phyloP scores from a whole-genome alignment of 2,329 filamentous ascomycete species.

The Colletotrichum sp. region DNA sequence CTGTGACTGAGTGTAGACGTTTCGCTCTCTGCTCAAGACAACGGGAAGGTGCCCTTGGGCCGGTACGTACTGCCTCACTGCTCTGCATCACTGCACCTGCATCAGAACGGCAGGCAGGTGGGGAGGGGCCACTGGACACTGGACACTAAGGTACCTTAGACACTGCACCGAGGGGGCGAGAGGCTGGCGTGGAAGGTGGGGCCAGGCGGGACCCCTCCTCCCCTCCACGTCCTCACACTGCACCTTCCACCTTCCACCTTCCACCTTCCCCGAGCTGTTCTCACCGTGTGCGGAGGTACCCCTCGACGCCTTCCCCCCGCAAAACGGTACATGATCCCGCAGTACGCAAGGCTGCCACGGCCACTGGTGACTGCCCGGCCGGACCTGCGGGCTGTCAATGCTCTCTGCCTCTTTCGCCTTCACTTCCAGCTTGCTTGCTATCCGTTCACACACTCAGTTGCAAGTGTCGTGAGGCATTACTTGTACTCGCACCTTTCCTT shows the following conservation, averaged over 20 bases:
- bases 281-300: constrained; percentile 3
- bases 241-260: neutral
- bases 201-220: neutral
- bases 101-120: neutral
- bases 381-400: neutral
- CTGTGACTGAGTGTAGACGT: neutral
- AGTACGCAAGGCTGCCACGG: neutral
- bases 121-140: neutral
- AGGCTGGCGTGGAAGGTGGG: constrained; percentile 11
- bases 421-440: neutral
- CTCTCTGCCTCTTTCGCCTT: neutral
- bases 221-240: neutral
- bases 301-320: neutral
- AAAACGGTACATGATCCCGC: neutral
- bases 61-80: neutral
- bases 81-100: neutral
- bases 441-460: neutral
- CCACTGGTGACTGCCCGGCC: neutral
- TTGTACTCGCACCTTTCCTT: neutral
- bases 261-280: neutral
- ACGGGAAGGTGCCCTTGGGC: neutral
- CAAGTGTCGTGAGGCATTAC: neutral
- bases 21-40: neutral
- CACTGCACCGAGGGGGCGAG: neutral
- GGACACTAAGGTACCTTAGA: too few relatives aligned